Base-by-base conservation (phyloP, 768 basidiomycete species). In the Russula ochroleuca region DNA sequence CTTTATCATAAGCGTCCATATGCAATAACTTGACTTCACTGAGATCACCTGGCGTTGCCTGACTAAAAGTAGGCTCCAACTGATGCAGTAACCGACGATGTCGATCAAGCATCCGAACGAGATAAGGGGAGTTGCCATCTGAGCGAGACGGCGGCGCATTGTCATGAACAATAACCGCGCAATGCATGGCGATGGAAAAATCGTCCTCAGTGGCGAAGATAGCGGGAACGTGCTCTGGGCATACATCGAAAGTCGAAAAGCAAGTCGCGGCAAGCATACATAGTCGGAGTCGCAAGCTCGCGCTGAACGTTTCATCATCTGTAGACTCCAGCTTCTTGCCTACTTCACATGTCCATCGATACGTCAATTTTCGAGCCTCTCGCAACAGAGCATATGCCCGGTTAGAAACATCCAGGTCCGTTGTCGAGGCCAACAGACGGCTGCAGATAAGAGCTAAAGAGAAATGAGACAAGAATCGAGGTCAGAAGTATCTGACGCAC, bases 131-230 rank as follows among this genome's bases (percentile, higher is more conserved):
- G 23, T n/a, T 14, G 3, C 23, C 35, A 11, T 56, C 21, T 10
- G 60, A 19, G 11, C 55, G 56, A n/a, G 41, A 37, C 7, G 62
- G 35, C 21, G 58, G 65, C 1, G 17, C 48, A 31, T 66, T 66
- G 55, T 66, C 62, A 28, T 55, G 57, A 15, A 63, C 57, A 8
- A 63, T 28, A 10, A 63, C 40, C 3, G 62, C 52, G 33, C 62
- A 63, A 6, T 63, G 49, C 7, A 66, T 33, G 8, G 62, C 55
- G 10, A 63, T 37, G n/a, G 56, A 28, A 40, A 66, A 31, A 43
- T 66, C 65, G 14, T 57, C n/a, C 21, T 37, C 15, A 1, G n/a
- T 54, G 21, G 53, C 21, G 13, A 66, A 38, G 10, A 47, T 9
- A 1, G 7, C 3, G 10, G 37, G 35, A 2, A 59, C 3, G 11